phyloP scores from a whole-genome alignment of 176 grass and related monocot genomes.

The Oryza punctata region DNA sequence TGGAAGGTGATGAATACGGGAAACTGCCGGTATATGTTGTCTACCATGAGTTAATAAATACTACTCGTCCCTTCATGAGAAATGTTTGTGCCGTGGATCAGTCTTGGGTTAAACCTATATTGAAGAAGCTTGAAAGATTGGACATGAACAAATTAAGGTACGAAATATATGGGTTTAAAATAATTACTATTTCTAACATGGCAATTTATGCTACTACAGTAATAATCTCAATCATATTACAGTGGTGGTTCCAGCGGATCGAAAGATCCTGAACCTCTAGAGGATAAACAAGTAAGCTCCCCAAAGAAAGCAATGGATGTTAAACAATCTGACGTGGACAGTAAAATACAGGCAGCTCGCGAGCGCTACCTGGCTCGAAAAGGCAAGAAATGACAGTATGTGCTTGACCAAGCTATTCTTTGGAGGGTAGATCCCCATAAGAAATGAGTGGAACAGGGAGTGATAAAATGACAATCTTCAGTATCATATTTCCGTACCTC shows the following conservation, averaged over 20 bases:
- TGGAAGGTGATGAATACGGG: conserved; percentile 82
- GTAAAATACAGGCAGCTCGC: conserved; percentile 88
- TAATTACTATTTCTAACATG: conserved; percentile 6
- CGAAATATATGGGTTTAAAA: not conserved
- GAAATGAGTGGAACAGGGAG: not conserved
- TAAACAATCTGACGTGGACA: conserved; percentile 67
- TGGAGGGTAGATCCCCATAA: not conserved
- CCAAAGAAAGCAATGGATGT: conserved; percentile 26
- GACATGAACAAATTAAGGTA: conserved; percentile 83
- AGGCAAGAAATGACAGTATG: conserved; percentile 52
- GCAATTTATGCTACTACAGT: conserved; percentile 3
- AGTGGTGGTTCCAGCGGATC: conserved; percentile 62
- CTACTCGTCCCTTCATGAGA: conserved; percentile 89
- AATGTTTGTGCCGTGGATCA: conserved; percentile 84
- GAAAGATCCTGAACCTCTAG: conserved; percentile 24
- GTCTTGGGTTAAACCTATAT: conserved; percentile 74
- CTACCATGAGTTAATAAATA: conserved; percentile 92
- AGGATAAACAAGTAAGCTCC: conserved; percentile 17
- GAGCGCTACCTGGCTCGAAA: conserved; percentile 86
- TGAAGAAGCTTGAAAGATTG: conserved; percentile 89
- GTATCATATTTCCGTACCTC: too few relatives aligned
- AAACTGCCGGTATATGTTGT: conserved; percentile 80
- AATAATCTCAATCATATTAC: conserved; percentile 20
- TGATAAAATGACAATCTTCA: too few relatives aligned
- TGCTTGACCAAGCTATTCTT: not conserved